Conservation (phyloP, 768 basidiomycete genomes). For the Rubroboletus satanas region DNA sequence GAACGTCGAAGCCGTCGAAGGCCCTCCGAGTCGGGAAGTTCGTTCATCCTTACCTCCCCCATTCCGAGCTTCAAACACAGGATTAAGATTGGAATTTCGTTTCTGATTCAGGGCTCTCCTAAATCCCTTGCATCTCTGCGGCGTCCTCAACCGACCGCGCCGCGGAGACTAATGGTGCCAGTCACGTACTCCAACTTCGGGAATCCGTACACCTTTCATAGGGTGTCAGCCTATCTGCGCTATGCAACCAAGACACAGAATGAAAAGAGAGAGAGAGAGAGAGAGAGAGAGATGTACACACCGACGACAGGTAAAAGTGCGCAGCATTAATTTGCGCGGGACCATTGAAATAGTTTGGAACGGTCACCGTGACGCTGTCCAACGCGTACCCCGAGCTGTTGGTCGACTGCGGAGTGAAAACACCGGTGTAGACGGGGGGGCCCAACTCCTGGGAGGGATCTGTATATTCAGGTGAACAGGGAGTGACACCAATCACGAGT, state of each 20-base stretch:
- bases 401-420: neutral
- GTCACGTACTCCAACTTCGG: neutral
- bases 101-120: neutral
- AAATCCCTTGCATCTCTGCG: neutral
- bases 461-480: neutral
- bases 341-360: conserved; percentile 1
- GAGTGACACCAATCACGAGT: neutral
- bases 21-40: too few relatives aligned
- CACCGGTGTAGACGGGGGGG: neutral
- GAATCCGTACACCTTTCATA: neutral
- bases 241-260: neutral
- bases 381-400: neutral
- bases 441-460: neutral
- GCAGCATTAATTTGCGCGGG: neutral
- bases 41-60: too few relatives aligned
- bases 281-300: neutral
- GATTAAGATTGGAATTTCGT: neutral
- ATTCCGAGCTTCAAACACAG: too few relatives aligned
- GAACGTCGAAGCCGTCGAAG: too few relatives aligned
- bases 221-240: neutral
- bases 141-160: neutral
- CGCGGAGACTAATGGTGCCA: accelerated
- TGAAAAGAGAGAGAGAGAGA: too few relatives aligned
- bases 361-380: neutral
- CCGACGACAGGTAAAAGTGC: neutral